These are phyloP conservation scores for Acrocalymma vagum DNA, from an alignment of 2,329 filamentous ascomycete species.

Conservation along the genomic window DNA sequence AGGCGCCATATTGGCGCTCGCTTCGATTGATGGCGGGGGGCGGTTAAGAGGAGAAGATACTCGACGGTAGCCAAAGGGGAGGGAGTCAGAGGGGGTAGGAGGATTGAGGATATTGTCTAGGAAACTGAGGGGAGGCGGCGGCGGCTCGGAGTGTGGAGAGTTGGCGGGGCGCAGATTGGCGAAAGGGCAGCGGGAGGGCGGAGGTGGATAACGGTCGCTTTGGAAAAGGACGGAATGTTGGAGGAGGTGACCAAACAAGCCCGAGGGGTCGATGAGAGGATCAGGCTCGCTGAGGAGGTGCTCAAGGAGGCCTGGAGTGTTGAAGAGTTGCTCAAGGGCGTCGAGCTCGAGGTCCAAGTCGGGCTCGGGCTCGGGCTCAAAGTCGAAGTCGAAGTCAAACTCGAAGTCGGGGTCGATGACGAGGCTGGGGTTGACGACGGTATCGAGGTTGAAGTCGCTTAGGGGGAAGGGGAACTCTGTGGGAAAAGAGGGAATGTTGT, in stretches of 20 bases:
- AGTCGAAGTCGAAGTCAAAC: no score
- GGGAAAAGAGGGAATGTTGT: no score
- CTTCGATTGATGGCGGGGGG: conserved; percentile 1
- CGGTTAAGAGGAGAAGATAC: conserved; percentile 6
- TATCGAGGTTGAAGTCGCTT: no score
- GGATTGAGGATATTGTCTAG: conserved; percentile 42
- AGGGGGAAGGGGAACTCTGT: no score
- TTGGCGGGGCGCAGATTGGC: conserved; percentile 20
- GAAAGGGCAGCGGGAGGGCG: conserved; percentile 7
- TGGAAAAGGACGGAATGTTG: neutral
- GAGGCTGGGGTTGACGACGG: no score
- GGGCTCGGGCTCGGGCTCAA: neutral
- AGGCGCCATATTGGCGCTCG: conserved; percentile 19
- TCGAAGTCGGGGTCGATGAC: no score
- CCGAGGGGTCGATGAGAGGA: neutral
- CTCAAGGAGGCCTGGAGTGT: conserved; percentile 9
- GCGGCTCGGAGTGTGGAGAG: conserved; percentile 19
- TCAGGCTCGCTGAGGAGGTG: conserved; percentile 15
- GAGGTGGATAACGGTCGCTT: neutral
- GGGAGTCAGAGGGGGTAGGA: conserved; percentile 20
- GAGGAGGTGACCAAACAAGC: neutral
- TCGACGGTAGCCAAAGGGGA: conserved; percentile 17
- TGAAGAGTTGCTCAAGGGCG: no score
- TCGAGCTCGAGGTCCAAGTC: no score
- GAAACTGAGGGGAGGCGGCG: conserved; percentile 29